Conservation (phyloP, 164 flowering plant species). For the Tetracentron sinense region DNA sequence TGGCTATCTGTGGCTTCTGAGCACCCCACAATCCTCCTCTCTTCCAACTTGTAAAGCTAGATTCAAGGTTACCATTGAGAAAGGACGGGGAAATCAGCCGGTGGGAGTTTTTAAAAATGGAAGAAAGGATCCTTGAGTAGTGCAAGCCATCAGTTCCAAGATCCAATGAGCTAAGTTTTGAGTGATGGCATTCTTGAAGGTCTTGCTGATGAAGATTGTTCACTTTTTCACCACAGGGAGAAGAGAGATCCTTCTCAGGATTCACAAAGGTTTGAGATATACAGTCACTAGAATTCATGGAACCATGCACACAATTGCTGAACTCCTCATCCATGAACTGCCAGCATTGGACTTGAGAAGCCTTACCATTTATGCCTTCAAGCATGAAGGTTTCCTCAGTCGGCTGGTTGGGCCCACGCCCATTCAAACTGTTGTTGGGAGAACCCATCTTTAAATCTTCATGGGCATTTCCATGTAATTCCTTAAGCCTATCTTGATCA, state of each 20-base stretch:
- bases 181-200: constrained; percentile 38
- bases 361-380: constrained; percentile 44
- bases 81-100: constrained; percentile 27
- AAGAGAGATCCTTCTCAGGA: constrained; percentile 26
- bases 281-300: constrained; percentile 60
- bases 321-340: constrained; percentile 64
- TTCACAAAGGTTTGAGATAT: constrained; percentile 52
- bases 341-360: constrained; percentile 68
- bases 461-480: constrained; percentile 16
- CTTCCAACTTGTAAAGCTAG: constrained; percentile 65
- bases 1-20: constrained; percentile 15
- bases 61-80: constrained; percentile 22
- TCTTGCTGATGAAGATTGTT: constrained; percentile 23
- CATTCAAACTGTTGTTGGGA: constrained; percentile 49
- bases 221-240: constrained; percentile 24
- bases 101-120: constrained; percentile 42
- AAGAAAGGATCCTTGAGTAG: constrained; percentile 54
- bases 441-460: constrained; percentile 35
- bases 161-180: constrained; percentile 39
- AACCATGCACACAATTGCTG: constrained; percentile 45
- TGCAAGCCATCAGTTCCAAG: constrained; percentile 43
- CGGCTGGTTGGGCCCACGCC: constrained; percentile 40
- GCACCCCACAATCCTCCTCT: constrained; percentile 22
- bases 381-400: constrained; percentile 56
- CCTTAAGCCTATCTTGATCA: constrained; percentile 20